phyloP scores from a whole-genome alignment of 352 stramenopile genomes.

The Pythium myriotylum region DNA sequence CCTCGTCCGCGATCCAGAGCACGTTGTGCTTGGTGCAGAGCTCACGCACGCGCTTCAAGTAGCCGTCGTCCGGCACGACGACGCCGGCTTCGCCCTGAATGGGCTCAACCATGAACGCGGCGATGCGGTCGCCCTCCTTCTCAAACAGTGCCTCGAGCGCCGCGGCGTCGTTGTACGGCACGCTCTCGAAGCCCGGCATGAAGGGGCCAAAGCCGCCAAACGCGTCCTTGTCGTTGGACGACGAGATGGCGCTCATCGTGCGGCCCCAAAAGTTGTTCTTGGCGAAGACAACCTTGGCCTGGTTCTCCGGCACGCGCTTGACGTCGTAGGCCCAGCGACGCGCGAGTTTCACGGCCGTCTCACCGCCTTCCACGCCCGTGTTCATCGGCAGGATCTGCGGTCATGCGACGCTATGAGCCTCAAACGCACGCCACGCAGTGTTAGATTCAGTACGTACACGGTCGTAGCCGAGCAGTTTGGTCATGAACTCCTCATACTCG shows the following conservation, averaged over 20 bases:
- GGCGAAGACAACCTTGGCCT: conserved; percentile 94
- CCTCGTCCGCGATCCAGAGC: conserved; percentile 99
- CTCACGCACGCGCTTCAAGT: conserved; percentile 90
- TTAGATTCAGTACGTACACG: conserved; percentile 46
- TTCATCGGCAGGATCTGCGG: conserved; percentile 97
- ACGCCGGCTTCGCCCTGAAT: conserved; percentile 99
- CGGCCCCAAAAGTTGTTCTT: conserved; percentile 99
- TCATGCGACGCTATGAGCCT: background rate
- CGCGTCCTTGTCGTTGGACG: conserved; percentile 91
- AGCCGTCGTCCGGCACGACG: conserved; percentile 96
- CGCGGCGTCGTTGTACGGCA: conserved; percentile 94
- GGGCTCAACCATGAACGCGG: conserved; percentile 99
- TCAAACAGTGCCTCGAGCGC: conserved; percentile 85
- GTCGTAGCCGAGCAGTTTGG: conserved; percentile 97
- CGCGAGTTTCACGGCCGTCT: conserved; percentile 98
- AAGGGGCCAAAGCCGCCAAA: conserved; percentile 95
- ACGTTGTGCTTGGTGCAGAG: conserved; percentile 98
- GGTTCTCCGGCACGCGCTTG: conserved; percentile 94
- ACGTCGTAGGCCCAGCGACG: conserved; percentile 97
- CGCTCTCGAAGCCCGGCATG: conserved; percentile 95
- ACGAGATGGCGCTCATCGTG: conserved; percentile 96
- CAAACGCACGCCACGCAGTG: too few relatives aligned
- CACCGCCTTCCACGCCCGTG: conserved; percentile 98
- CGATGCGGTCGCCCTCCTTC: conserved; percentile 89
- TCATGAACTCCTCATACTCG: conserved; percentile 98